Base-by-base conservation (phyloP, 2,329 filamentous ascomycete genomes). In the Calonectria crousiana region DNA sequence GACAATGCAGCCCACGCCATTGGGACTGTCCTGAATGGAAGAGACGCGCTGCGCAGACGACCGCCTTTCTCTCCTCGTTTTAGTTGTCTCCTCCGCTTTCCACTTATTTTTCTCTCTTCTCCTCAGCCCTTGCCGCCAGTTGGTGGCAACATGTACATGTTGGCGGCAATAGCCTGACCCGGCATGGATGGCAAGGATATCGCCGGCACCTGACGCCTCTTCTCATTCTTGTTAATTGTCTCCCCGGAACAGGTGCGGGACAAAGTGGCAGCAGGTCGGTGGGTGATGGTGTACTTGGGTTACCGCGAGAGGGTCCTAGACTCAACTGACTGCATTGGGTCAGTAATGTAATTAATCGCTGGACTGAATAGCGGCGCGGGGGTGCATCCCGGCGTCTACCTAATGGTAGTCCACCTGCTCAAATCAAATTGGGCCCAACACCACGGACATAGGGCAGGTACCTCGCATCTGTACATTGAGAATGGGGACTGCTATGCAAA, bases 171-270 rank as follows among this genome's bases (percentile, higher is more conserved):
- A 62, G 49, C 38, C 28, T 41, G 41, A 56, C 34, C 53, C 52
- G 68, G 62, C 62, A 74, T 74, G 72, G 68, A 71, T 53, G 64
- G 62, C 68, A 73, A 65, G 66, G 62, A 65, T 51, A 47, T 36
- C 36, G 34, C 30, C 30, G 56, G 28, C 71, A 62, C 56, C 56
- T 73, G 71, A 69, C 58, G 67, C 60, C 71, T 73, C 71, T 64
- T 49, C 28, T 70, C 44, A 20, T 67, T 67, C 32, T 41, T 47
- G 38, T 65, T 30, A 26, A 44, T 65, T 65, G 36, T 47, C 60
- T 65, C 60, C 60, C 41, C 26, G 18, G 60, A 38, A 28, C 26
- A 38, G n/a, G 56, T 60, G 56, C 56, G 56, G 56, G 56, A 60
- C 56, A 60, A 60, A 60, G 34, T 58, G 56, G 56, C 34, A 60